These are phyloP conservation scores for Lepiota venenata DNA, from an alignment of 768 basidiomycete species.

Conservation along the genomic window DNA sequence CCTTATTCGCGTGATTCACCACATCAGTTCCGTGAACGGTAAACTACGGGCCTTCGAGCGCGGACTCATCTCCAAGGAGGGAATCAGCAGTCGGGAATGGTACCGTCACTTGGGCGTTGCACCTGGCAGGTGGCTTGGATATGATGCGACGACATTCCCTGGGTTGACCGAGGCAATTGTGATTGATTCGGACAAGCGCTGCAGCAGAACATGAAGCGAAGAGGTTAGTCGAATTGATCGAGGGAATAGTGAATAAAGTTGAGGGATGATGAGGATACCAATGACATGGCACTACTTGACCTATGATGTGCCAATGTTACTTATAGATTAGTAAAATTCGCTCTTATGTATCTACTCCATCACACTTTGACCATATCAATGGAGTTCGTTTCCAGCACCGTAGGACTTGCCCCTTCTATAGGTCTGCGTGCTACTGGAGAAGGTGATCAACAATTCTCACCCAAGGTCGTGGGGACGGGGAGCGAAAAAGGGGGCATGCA, in stretches of 20 bases:
- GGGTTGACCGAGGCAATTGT: conserved; percentile 76
- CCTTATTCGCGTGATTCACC: conserved; percentile 48
- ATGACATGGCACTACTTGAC: too few species aligned
- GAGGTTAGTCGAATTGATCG: conserved; percentile 50
- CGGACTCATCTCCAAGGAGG: conserved; percentile 69
- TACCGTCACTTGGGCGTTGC: conserved; percentile 77
- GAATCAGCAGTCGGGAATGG: conserved; percentile 77
- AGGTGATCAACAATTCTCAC: too few species aligned
- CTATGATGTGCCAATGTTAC: too few species aligned
- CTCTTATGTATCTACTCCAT: conserved; percentile 75
- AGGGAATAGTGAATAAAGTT: conserved; percentile 42
- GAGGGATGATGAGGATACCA: conserved; percentile 23
- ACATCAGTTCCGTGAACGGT: conserved; percentile 51
- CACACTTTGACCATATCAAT: conserved; percentile 77
- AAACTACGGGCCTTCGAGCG: conserved; percentile 64
- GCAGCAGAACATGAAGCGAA: conserved; percentile 58
- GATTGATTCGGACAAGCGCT: conserved; percentile 59
- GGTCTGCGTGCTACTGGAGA: conserved; percentile 80
- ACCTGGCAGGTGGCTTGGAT: conserved; percentile 78
- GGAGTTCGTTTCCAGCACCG: conserved; percentile 54
- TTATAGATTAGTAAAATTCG: conserved; percentile 31
- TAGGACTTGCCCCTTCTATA: conserved; percentile 45
- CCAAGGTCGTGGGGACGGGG: too few species aligned
- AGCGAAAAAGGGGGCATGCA: too few species aligned
- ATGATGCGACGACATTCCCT: conserved; percentile 87